Evolutionary conservation across 768 basidiomycete species (phyloP).

Genomic region (Pleurotus sapidus): DNA sequence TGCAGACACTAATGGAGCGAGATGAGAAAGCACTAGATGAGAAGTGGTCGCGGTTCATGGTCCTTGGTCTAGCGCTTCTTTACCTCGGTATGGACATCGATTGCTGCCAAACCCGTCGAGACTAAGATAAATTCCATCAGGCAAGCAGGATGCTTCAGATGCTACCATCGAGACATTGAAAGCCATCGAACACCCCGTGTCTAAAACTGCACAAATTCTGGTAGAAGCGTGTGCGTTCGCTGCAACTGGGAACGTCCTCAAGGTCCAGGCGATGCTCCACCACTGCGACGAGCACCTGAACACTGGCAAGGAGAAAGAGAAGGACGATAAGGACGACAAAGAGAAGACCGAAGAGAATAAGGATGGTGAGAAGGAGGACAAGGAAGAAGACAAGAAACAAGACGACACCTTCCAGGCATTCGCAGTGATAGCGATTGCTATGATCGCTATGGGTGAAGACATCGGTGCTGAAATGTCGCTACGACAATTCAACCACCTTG

Average conservation of each 20-base stretch:
- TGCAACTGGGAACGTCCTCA: constrained; percentile 92
- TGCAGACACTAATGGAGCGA: constrained; percentile 90
- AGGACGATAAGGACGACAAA: constrained; percentile 48
- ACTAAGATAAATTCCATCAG: constrained; percentile 34
- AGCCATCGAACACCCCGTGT: constrained; percentile 89
- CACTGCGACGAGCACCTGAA: constrained; percentile 91
- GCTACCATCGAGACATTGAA: constrained; percentile 92
- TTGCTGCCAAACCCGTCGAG: not conserved
- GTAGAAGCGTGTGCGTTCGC: constrained; percentile 95
- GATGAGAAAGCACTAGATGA: constrained; percentile 76
- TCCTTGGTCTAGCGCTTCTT: constrained; percentile 82
- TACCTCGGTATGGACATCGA: constrained; percentile 68
- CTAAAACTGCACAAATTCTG: constrained; percentile 86
- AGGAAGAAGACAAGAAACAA: constrained; percentile 32
- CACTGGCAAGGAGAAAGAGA: constrained; percentile 47
- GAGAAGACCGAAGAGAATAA: constrained; percentile 48
- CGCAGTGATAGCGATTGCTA: constrained; percentile 88
- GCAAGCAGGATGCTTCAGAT: constrained; percentile 88
- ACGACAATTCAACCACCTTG: constrained; percentile 95
- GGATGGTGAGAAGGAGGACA: constrained; percentile 54
- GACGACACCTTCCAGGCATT: constrained; percentile 90
- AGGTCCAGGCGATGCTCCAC: constrained; percentile 89
- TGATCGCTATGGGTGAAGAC: constrained; percentile 98
- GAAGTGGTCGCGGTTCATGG: constrained; percentile 94
- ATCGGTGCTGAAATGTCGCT: constrained; percentile 98